A percentile compares a stretch with the other conserved stretches of the same genome.
Evolutionary conservation across 345 rosid species (phyloP).

Genomic region (Bretschneidera sinensis): DNA sequence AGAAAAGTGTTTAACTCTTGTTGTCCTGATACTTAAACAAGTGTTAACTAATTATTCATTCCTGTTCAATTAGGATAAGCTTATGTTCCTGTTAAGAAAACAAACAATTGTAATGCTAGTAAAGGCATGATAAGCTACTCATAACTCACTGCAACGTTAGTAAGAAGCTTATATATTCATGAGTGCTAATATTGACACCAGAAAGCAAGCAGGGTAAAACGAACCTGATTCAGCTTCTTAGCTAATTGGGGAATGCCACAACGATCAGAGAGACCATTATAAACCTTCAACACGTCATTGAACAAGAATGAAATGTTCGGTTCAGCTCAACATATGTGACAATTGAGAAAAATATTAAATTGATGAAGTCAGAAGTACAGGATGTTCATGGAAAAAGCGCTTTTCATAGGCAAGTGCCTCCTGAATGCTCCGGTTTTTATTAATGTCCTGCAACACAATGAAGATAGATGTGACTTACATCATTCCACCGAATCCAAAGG

Average conservation of each 20-base stretch:
- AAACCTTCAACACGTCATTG: conserved; percentile 39
- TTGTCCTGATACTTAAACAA: not conserved
- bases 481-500: too few species aligned
- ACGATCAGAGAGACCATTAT: conserved; percentile 53
- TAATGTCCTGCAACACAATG: conserved; percentile 44
- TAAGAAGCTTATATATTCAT: too few species aligned
- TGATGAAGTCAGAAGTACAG: conserved; percentile 34
- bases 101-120: too few species aligned
- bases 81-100: too few species aligned
- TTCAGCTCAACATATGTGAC: not conserved
- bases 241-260: conserved; percentile 71
- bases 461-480: not conserved
- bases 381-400: conserved; percentile 46
- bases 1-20: too few species aligned
- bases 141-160: not conserved
- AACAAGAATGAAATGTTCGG: conserved; percentile 3
- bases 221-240: conserved; percentile 66
- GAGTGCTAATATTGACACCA: too few species aligned
- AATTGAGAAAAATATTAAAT: conserved; percentile 13
- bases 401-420: conserved; percentile 54
- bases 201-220: not conserved
- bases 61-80: not conserved
- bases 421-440: conserved; percentile 45
- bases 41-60: not conserved
- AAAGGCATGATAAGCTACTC: not conserved